Conservation (phyloP, 2,329 filamentous ascomycete genomes). For the Didymella glomerata region DNA sequence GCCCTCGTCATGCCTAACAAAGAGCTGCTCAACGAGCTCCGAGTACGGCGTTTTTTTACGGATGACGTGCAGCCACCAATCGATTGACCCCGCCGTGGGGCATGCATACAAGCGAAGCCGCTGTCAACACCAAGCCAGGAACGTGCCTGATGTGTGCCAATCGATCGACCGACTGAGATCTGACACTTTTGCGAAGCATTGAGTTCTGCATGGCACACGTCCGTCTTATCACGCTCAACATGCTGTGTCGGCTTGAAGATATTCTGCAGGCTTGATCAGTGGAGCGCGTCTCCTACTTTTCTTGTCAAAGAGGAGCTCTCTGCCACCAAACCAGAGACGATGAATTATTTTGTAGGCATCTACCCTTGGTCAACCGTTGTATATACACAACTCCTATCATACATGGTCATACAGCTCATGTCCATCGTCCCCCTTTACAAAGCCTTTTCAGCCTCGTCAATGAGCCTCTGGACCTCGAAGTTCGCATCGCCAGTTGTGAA, state of each 20-base stretch:
- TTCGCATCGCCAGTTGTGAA: conserved; percentile 79
- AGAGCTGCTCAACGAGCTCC: conserved; percentile 16
- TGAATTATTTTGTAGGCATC: background rate
- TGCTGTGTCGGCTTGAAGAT: background rate
- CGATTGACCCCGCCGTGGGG: conserved; percentile 4
- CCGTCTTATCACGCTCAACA: background rate
- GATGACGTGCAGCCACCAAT: background rate
- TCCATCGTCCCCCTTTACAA: conserved; percentile 28
- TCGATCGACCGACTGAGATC: background rate
- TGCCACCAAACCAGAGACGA: background rate
- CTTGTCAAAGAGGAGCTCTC: background rate
- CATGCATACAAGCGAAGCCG: conserved; percentile 16
- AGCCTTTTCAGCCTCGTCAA: conserved; percentile 89
- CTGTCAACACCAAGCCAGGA: conserved; percentile 6
- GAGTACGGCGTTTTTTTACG: conserved; percentile 26
- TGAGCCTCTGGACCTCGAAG: conserved; percentile 83
- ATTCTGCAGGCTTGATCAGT: background rate
- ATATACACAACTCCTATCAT: conserved; percentile 7
- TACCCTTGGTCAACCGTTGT: background rate
- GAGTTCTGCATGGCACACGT: background rate
- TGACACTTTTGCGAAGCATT: background rate
- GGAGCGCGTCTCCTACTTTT: background rate
- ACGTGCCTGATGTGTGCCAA: background rate
- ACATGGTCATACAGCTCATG: conserved; percentile 8
- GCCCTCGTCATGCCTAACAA: conserved; percentile 6